phyloP scores from a whole-genome alignment of 805 yeast species.

The Kregervanrija pseudodelftensis region DNA sequence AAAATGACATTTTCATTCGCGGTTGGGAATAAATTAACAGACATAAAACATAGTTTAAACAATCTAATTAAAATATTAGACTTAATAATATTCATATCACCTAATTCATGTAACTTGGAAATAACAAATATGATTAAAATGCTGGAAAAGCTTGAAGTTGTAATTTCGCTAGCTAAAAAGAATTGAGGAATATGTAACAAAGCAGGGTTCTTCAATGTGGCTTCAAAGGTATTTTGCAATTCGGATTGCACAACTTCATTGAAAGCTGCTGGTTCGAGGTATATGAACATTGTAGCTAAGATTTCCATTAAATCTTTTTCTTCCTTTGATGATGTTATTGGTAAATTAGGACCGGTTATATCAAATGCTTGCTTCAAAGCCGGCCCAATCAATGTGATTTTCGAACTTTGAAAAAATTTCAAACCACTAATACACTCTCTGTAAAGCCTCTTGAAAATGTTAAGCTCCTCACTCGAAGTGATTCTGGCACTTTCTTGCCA shows the following conservation, averaged over 20 bases:
- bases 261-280: slow-evolving; percentile 91
- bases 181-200: slow-evolving; percentile 88
- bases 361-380: slow-evolving; percentile 40
- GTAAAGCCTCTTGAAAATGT: slow-evolving; percentile 67
- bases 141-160: slow-evolving; percentile 88
- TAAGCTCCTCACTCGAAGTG: slow-evolving; percentile 77
- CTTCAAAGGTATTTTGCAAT: slow-evolving; percentile 66
- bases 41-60: slow-evolving; percentile 91
- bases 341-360: slow-evolving; percentile 72
- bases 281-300: slow-evolving; percentile 87
- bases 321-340: slow-evolving; percentile 83
- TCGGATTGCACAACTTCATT: slow-evolving; percentile 85
- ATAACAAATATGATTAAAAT: slow-evolving; percentile 70
- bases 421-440: slow-evolving; percentile 81
- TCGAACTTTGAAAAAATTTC: slow-evolving; percentile 58
- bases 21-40: slow-evolving; percentile 84
- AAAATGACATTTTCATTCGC: slow-evolving; percentile 81
- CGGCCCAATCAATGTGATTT: slow-evolving; percentile 35
- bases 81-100: slow-evolving; percentile 68
- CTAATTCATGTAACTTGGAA: slow-evolving; percentile 67
- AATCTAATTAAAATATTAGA: slow-evolving; percentile 78
- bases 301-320: slow-evolving; percentile 95
- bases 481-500: slow-evolving; percentile 88
- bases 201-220: slow-evolving; percentile 78
- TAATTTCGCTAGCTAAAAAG: slow-evolving; percentile 88